Percentiles rank a stretch among this genome's conserved stretches.
These are phyloP conservation scores for Phaffia tasmanica DNA, from an alignment of 768 basidiomycete genomes.

Conservation along the genomic window DNA sequence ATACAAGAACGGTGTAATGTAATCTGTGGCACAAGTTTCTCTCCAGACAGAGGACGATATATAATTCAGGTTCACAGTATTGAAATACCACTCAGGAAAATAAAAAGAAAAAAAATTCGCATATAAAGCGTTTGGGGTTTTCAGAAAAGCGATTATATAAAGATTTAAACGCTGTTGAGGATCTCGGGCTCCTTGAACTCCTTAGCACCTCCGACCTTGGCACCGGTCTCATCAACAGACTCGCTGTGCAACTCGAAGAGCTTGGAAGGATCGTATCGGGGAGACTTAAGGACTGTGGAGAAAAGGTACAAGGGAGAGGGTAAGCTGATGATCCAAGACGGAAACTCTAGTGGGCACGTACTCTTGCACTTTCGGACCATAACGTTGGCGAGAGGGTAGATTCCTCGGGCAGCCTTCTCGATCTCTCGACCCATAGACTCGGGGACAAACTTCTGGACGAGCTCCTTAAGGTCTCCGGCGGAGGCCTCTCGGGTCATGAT, in stretches of 20 bases:
- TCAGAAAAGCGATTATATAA: no score
- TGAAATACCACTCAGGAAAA: no score
- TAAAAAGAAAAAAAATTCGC: no score
- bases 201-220: constrained; percentile 13
- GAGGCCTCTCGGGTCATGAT: constrained; percentile 71
- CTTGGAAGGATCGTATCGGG: constrained; percentile 92
- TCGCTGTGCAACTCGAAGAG: constrained; percentile 94
- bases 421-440: constrained; percentile 99
- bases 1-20: no score
- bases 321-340: not conserved
- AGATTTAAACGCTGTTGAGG: constrained; percentile 69
- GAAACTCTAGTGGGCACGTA: not conserved
- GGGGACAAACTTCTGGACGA: constrained; percentile 94
- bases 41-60: no score
- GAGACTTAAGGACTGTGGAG: constrained; percentile 64
- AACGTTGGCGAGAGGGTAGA: constrained; percentile 98
- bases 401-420: constrained; percentile 90
- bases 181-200: constrained; percentile 92
- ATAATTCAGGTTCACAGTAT: no score
- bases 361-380: constrained; percentile 97
- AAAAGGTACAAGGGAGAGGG: not conserved
- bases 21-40: no score
- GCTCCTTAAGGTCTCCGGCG: constrained; percentile 89
- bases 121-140: no score
- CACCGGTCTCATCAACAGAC: constrained; percentile 67